Evolutionary conservation across 306 rosid genomes (phyloP), one percentile per base, ranked within the genome.

Genomic region (Cucumis melo): DNA sequence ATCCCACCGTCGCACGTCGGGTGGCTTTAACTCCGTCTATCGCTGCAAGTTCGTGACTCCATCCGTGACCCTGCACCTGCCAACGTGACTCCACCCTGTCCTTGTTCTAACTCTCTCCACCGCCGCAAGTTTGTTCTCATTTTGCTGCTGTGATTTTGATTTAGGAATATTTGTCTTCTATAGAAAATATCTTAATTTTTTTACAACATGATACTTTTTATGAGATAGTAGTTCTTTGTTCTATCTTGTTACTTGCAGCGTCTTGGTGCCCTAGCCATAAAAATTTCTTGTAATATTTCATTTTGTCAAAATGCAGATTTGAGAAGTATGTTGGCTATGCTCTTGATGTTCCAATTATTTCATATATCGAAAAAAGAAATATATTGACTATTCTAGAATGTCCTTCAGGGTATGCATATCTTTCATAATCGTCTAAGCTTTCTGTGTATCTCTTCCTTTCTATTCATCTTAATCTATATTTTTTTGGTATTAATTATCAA

Each of bases 321-420:
- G 96, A 92, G 89, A 94, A 87, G 85, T 95, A 92, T 32, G 97
- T 92, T 61, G 99, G 92, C 77, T 95, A 88, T 83, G 99, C 99
- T 75, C 97, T 95, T 51, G 96, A 92, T 82, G 99, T 95, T 78
- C 99, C 99, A 63, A 95, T 95, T 90, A 92, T 85, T 95, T 90
- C 81, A 91, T 81, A 74, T 95, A 92, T 74, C 90, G 98, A 87
- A 79, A 95, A 63, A 83, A 91, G 46, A 89, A 83, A 87, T 95
- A 89, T 79, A 76, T 95, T 63, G 84, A 95, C 86, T 95, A 97
- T 80, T 85, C 95, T 83, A 98, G 98, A 82, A 89, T 86, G 93
- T 89, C 93, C 83, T 95, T 95, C 86, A 90, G 96, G 97, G 99
- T 95, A 82, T 74, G 56, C 80, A 84, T 84, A 74, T 84, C 78